phyloP scores from a whole-genome alignment of 768 basidiomycete genomes.

The Podaxis carcinomalis region DNA sequence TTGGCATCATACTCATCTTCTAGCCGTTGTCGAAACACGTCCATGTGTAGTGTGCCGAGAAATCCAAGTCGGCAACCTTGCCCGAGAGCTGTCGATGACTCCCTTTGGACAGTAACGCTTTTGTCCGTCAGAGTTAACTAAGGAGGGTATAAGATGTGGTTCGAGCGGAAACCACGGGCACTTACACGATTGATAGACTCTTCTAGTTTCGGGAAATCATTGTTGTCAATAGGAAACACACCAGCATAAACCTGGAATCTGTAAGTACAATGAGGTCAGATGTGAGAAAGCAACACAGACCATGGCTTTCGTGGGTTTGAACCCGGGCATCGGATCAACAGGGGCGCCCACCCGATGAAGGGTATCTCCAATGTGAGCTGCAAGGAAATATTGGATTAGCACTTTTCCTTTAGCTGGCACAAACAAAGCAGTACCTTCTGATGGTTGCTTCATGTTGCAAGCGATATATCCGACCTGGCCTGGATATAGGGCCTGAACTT shows the following conservation, averaged over 20 bases:
- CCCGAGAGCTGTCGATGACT: slow-evolving; percentile 90
- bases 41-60: slow-evolving; percentile 94
- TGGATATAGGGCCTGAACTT: slow-evolving; percentile 59
- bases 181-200: slow-evolving; percentile 89
- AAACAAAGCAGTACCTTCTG: slow-evolving; percentile 59
- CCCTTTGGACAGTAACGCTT: slow-evolving; percentile 85
- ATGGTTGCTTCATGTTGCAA: slow-evolving; percentile 97
- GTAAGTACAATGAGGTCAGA: neutral
- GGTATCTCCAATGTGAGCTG: slow-evolving; percentile 94
- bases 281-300: slow-evolving; percentile 32
- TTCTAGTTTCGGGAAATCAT: slow-evolving; percentile 90
- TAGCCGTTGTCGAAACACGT: slow-evolving; percentile 90
- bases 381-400: slow-evolving; percentile 2
- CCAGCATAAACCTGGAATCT: slow-evolving; percentile 81
- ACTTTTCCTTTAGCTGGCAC: neutral
- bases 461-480: slow-evolving; percentile 88
- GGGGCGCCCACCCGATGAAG: slow-evolving; percentile 68
- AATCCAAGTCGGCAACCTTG: slow-evolving; percentile 96
- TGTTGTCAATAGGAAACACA: slow-evolving; percentile 88
- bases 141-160: slow-evolving; percentile 9
- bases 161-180: slow-evolving; percentile 12
- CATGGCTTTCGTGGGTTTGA: slow-evolving; percentile 93
- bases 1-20: slow-evolving; percentile 97
- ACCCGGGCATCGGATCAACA: slow-evolving; percentile 85
- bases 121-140: slow-evolving; percentile 84